phyloP scores from a whole-genome alignment of 2,329 filamentous ascomycete species.

The Didymella glomerata region DNA sequence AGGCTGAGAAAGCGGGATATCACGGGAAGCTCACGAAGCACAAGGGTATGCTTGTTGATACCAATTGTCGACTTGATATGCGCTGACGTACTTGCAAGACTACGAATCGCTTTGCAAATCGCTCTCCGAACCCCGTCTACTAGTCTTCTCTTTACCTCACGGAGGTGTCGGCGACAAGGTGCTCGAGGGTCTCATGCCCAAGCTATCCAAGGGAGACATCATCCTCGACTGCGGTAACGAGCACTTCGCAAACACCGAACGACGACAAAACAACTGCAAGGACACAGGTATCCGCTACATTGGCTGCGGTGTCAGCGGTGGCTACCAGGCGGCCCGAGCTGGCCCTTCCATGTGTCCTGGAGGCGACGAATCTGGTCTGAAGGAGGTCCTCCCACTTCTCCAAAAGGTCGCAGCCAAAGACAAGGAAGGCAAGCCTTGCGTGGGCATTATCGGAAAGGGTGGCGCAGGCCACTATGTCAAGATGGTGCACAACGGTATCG shows the following conservation, averaged over 20 bases:
- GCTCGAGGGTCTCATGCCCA: conserved; percentile 57
- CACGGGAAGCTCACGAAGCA: conserved; percentile 51
- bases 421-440: conserved; percentile 66
- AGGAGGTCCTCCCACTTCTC: conserved; percentile 68
- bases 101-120: conserved; percentile 62
- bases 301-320: conserved; percentile 73
- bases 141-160: conserved; percentile 64
- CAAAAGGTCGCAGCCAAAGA: conserved; percentile 70
- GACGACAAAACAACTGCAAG: conserved; percentile 66
- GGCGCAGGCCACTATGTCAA: conserved; percentile 77
- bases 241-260: conserved; percentile 70
- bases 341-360: conserved; percentile 75
- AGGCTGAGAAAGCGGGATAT: conserved; percentile 53
- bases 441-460: conserved; percentile 66
- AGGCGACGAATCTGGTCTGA: conserved; percentile 65
- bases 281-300: conserved; percentile 69
- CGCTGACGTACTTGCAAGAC: conserved; percentile 45
- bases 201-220: conserved; percentile 68
- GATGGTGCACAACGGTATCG: conserved; percentile 79
- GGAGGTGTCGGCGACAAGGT: conserved; percentile 58
- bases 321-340: conserved; percentile 71
- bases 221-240: conserved; percentile 76
- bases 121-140: conserved; percentile 59
- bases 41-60: conserved; percentile 34
- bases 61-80: no score